These are phyloP conservation scores for Babesia bigemina DNA, from an alignment of 169 alveolate genomes.

Conservation along the genomic window DNA sequence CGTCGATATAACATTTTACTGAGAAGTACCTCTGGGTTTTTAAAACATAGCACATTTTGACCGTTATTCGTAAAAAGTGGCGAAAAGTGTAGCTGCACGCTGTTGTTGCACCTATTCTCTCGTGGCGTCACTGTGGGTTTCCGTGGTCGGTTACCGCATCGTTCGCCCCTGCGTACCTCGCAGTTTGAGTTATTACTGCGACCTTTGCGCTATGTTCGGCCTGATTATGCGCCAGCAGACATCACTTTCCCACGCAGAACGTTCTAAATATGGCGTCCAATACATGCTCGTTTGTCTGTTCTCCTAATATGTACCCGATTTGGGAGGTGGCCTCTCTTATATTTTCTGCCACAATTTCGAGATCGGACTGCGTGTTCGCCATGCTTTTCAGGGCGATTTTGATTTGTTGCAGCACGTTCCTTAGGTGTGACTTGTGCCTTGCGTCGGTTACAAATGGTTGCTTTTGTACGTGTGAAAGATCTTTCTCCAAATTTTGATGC, in stretches of 20 bases:
- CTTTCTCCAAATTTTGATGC: background rate
- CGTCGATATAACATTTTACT: too few species aligned
- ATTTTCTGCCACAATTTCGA: slow-evolving; percentile 63
- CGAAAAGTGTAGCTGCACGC: too few species aligned
- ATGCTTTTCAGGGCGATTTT: background rate
- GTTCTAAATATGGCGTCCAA: slow-evolving; percentile 51
- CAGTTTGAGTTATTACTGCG: too few species aligned
- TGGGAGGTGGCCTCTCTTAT: slow-evolving; percentile 44
- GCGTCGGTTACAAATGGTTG: slow-evolving; percentile 50
- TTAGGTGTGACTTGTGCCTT: slow-evolving; percentile 59
- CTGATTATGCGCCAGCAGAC: background rate
- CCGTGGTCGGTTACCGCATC: too few species aligned
- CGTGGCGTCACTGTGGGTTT: too few species aligned
- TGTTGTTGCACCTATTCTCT: too few species aligned
- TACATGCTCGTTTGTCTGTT: slow-evolving; percentile 52
- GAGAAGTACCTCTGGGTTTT: too few species aligned
- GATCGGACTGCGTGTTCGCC: slow-evolving; percentile 12
- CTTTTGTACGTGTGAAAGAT: slow-evolving; percentile 2
- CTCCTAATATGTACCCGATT: slow-evolving; percentile 50
- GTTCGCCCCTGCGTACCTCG: too few species aligned
- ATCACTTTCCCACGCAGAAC: slow-evolving; percentile 65
- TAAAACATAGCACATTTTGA: too few species aligned
- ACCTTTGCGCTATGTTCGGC: too few species aligned
- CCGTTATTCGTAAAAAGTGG: too few species aligned
- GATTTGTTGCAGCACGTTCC: slow-evolving; percentile 25